Percentiles rank a stretch among this genome's conserved stretches.
Conservation (phyloP, 1,139 yeast genomes). For the Debaryomyces udenii region DNA sequence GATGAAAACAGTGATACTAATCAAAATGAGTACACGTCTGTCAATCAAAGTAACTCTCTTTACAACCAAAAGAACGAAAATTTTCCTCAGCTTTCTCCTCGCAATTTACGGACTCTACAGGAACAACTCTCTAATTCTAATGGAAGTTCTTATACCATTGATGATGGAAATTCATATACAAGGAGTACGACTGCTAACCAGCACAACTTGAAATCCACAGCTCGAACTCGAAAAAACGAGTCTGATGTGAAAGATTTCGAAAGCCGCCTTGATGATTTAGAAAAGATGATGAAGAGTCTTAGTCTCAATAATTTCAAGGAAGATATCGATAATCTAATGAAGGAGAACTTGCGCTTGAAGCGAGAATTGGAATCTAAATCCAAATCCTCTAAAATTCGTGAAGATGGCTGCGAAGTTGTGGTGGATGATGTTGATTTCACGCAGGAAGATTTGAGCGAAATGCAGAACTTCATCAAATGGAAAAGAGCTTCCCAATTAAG, state of each 20-base stretch:
- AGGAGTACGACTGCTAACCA: neutral
- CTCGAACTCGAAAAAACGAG: neutral
- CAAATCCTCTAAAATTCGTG: neutral
- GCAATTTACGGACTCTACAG: slow-evolving; percentile 13
- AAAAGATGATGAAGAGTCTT: slow-evolving; percentile 19
- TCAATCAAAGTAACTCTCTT: slow-evolving; percentile 12
- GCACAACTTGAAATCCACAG: neutral
- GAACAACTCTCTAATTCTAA: slow-evolving; percentile 13
- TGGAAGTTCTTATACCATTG: slow-evolving; percentile 35
- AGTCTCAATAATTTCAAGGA: slow-evolving; percentile 12
- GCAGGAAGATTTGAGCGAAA: slow-evolving; percentile 22
- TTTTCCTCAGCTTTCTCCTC: slow-evolving; percentile 13
- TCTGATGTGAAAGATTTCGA: slow-evolving; percentile 8
- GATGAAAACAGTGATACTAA: slow-evolving; percentile 12
- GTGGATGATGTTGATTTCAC: slow-evolving; percentile 29
- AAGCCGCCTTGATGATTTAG: slow-evolving; percentile 22
- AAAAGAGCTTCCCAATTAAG: slow-evolving; percentile 43
- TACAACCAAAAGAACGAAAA: slow-evolving; percentile 2
- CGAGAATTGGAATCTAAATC: slow-evolving; percentile 16
- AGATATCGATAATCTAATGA: slow-evolving; percentile 15
- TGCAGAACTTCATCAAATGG: slow-evolving; percentile 36
- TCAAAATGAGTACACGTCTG: slow-evolving; percentile 32
- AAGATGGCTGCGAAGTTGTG: slow-evolving; percentile 19
- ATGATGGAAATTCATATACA: slow-evolving; percentile 18
- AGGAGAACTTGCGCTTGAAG: slow-evolving; percentile 21